phyloP scores from a whole-genome alignment of 2,329 filamentous ascomycete species.

The Hypomyces rosellus region DNA sequence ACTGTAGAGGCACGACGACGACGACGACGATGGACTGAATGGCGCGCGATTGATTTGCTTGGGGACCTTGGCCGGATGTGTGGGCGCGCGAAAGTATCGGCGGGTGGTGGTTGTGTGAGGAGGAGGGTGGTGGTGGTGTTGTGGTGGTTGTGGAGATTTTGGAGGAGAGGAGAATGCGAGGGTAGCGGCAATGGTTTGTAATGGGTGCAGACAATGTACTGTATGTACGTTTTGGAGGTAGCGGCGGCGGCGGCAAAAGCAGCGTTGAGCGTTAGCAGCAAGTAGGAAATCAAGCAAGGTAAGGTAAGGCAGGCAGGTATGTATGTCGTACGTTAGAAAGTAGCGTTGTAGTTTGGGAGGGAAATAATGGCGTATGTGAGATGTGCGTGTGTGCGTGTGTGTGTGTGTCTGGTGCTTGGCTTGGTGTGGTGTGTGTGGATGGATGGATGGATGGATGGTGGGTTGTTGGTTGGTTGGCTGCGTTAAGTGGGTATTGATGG shows the following conservation, averaged over 20 bases:
- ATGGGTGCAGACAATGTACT: not conserved
- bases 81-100: slow-evolving; percentile 12
- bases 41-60: slow-evolving; percentile 8
- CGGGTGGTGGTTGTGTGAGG: slow-evolving; percentile 12
- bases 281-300: no score
- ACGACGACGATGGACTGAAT: not conserved
- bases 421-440: no score
- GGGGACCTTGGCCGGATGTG: slow-evolving; percentile 17
- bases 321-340: slow-evolving; percentile 13
- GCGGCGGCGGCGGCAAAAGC: not conserved
- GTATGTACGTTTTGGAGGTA: not conserved
- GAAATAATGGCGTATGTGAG: not conserved
- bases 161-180: slow-evolving; percentile 13
- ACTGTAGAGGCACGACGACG: slow-evolving; percentile 4
- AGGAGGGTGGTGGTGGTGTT: slow-evolving; percentile 16
- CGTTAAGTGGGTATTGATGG: not conserved
- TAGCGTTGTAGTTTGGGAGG: slow-evolving; percentile 6
- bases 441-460: no score
- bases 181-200: slow-evolving; percentile 13
- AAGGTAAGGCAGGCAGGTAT: slow-evolving; percentile 1
- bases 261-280: not conserved
- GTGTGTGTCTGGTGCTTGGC: not conserved
- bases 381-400: slow-evolving; percentile 1
- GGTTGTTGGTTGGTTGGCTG: no score
- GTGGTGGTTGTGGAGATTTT: slow-evolving; percentile 16